Conservation (phyloP, 1,284 basidiomycete species). For the Bjerkandera adusta region DNA sequence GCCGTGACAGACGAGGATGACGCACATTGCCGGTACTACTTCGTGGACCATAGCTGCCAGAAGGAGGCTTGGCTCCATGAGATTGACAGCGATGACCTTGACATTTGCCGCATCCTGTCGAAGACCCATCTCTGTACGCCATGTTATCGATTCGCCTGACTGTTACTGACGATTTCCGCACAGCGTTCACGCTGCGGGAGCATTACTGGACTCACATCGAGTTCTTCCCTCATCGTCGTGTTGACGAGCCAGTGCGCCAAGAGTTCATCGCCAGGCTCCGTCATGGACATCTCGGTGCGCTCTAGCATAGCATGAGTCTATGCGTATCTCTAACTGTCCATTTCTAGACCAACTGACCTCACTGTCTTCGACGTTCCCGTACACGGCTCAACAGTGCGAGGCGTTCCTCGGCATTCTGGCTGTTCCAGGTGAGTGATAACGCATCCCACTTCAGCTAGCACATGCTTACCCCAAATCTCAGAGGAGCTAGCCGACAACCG, state of each 20-base stretch:
- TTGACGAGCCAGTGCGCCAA: constrained; percentile 9
- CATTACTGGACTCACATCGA: constrained; percentile 31
- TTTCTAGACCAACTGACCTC: constrained; percentile 27
- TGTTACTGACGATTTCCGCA: no score
- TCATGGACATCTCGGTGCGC: constrained; percentile 24
- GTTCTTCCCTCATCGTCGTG: constrained; percentile 26
- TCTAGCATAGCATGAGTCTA: no score
- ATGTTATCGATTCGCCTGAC: no score
- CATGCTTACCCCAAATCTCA: not conserved
- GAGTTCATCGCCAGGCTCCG: constrained; percentile 22
- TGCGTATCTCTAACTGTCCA: no score
- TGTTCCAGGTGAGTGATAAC: constrained; percentile 19
- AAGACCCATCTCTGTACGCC: constrained; percentile 24
- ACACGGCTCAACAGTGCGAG: constrained; percentile 22
- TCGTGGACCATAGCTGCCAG: constrained; percentile 25
- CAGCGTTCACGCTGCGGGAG: constrained; percentile 22
- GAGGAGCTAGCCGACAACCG: constrained; percentile 12
- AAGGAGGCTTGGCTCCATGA: constrained; percentile 27
- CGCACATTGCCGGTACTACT: constrained; percentile 30
- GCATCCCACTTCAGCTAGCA: not conserved
- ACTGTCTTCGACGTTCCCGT: constrained; percentile 25
- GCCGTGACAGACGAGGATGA: constrained; percentile 16
- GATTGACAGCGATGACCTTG: constrained; percentile 19
- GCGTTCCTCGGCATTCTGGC: constrained; percentile 21
- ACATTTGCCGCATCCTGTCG: constrained; percentile 20